Conservation (phyloP, 1,139 yeast species). For the Sugiyamaella paludigena region DNA sequence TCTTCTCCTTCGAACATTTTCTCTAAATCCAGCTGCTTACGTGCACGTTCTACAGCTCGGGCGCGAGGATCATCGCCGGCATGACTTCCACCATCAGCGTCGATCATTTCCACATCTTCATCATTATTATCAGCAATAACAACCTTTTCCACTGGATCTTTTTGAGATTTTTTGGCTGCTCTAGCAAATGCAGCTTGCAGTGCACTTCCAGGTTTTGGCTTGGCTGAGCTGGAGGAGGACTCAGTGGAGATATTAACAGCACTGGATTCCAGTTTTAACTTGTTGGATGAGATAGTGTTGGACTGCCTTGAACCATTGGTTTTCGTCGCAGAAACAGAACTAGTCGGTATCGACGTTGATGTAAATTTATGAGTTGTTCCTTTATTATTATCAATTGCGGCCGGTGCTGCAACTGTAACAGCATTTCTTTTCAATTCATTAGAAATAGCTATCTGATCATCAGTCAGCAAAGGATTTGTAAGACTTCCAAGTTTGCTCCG, state of each 20-base stretch:
- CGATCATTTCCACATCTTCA: slow-evolving; percentile 11
- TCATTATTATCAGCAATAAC: slow-evolving; percentile 21
- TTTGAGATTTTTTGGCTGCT: slow-evolving; percentile 11
- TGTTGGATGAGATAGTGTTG: neutral
- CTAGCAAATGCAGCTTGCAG: slow-evolving; percentile 19
- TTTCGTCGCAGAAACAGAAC: neutral
- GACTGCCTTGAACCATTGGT: neutral
- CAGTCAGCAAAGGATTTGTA: slow-evolving; percentile 10
- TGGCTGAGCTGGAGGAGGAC: neutral
- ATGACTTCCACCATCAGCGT: slow-evolving; percentile 11
- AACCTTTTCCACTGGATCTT: slow-evolving; percentile 20
- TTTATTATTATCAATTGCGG: neutral
- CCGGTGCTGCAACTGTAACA: neutral
- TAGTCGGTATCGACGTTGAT: neutral
- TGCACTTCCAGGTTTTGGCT: slow-evolving; percentile 12
- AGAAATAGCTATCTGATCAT: neutral
- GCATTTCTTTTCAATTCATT: neutral
- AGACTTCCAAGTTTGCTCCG: slow-evolving; percentile 7
- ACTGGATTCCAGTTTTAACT: neutral
- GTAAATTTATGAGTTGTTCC: neutral
- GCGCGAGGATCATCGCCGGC: slow-evolving; percentile 1
- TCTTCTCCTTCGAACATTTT: slow-evolving; percentile 24
- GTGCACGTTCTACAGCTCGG: slow-evolving; percentile 16
- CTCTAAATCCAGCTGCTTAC: slow-evolving; percentile 19
- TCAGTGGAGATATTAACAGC: neutral